Conservation (phyloP, 2,329 filamentous ascomycete genomes). For the Blumeria graminis region DNA sequence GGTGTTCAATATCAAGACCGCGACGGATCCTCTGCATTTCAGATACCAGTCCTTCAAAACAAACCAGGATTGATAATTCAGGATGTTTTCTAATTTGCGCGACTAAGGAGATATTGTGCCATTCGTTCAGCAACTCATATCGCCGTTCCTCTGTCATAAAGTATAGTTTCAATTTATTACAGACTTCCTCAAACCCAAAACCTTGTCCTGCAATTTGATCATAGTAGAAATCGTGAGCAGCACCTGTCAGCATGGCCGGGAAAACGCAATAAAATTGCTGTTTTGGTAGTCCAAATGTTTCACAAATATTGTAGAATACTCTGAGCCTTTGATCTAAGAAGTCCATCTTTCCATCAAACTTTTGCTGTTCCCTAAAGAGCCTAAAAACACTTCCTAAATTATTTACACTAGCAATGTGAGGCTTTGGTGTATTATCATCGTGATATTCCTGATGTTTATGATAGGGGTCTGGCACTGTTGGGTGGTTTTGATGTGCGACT, state of each 20-base stretch:
- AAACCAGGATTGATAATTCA: neutral
- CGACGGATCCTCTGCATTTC: neutral
- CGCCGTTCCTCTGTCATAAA: neutral
- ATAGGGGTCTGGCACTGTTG: no score
- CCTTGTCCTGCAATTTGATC: neutral
- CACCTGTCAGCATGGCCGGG: neutral
- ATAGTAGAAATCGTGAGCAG: neutral
- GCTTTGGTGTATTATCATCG: no score
- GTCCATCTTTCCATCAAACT: neutral
- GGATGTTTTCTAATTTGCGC: neutral
- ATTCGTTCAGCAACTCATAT: neutral
- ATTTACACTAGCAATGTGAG: no score
- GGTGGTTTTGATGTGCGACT: no score
- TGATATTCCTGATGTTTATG: no score
- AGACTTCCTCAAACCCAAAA: neutral
- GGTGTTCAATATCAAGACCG: neutral
- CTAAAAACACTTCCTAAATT: neutral
- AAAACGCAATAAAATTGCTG: neutral
- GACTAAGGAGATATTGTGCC: neutral
- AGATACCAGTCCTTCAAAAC: neutral
- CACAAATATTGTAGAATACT: neutral
- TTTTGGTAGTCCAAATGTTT: neutral
- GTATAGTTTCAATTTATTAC: neutral
- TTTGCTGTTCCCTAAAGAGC: neutral
- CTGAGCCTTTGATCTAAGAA: neutral